These are phyloP conservation scores for Mortierella polycephala DNA, from an alignment of 371 early-diverging fungal species.

Conservation along the genomic window DNA sequence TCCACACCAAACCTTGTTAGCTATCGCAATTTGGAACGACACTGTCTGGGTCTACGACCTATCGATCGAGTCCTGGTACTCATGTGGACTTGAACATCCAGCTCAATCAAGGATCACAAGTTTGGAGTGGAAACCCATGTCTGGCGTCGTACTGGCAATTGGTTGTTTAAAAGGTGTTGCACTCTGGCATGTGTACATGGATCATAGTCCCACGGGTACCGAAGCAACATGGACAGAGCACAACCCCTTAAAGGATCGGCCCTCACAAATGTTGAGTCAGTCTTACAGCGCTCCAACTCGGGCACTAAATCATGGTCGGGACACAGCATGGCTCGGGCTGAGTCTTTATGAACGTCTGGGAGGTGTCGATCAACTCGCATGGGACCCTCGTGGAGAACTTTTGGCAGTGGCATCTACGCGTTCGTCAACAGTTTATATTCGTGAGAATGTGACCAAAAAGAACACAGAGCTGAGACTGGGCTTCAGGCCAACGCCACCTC, in stretches of 20 bases:
- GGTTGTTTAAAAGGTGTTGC: constrained; percentile 40
- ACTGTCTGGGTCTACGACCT: constrained; percentile 51
- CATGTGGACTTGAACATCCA: constrained; percentile 38
- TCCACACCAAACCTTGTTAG: constrained; percentile 43
- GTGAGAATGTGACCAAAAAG: constrained; percentile 26
- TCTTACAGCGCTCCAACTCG: constrained; percentile 4
- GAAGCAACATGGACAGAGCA: constrained; percentile 14
- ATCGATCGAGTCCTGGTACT: constrained; percentile 44
- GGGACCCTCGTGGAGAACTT: constrained; percentile 49
- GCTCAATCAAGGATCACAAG: constrained; percentile 26
- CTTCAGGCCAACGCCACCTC: constrained; percentile 16
- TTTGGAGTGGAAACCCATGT: constrained; percentile 52
- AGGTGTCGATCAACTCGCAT: constrained; percentile 33
- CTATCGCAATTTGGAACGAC: constrained; percentile 47
- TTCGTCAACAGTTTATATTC: constrained; percentile 39
- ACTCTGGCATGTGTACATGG: constrained; percentile 44
- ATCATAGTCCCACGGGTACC: constrained; percentile 9
- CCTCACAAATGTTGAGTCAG: constrained; percentile 31
- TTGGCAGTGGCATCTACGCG: constrained; percentile 35
- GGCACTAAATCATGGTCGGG: constrained; percentile 27
- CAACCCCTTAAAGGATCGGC: constrained; percentile 23
- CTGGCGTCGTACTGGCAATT: constrained; percentile 40
- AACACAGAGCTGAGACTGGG: constrained; percentile 31
- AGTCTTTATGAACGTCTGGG: constrained; percentile 9
- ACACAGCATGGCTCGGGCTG: constrained; percentile 36